Conservation (phyloP, 441 rosid species). For the Adansonia madagascariensis region DNA sequence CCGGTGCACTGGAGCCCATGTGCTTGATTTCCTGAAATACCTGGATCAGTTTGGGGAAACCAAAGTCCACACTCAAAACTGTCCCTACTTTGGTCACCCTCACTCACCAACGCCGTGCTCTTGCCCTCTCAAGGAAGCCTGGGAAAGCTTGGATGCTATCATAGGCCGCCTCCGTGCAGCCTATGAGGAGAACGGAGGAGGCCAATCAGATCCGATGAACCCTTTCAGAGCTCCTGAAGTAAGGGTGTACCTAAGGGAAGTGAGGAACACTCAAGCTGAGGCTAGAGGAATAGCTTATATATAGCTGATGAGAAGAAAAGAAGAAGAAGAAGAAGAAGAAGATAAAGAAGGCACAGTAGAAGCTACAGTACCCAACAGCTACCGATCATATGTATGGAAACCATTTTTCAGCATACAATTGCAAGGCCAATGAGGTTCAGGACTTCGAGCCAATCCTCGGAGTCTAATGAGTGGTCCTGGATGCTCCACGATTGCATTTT, state of each 20-base stretch:
- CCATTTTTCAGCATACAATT: background rate
- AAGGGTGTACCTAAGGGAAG: conserved; percentile 54
- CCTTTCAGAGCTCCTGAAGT: conserved; percentile 65
- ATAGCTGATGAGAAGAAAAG: conserved; percentile 52
- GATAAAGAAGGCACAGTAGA: no score
- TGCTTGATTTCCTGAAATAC: conserved; percentile 57
- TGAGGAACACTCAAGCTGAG: conserved; percentile 55
- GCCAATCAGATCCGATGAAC: conserved; percentile 48
- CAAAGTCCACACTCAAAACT: conserved; percentile 51
- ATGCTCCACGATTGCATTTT: background rate
- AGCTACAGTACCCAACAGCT: no score
- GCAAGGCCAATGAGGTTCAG: background rate
- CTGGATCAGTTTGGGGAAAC: conserved; percentile 56
- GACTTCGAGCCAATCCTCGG: background rate
- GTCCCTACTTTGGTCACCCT: conserved; percentile 54
- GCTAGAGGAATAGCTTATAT: conserved; percentile 46
- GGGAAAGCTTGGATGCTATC: conserved; percentile 65
- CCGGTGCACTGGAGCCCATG: conserved; percentile 60
- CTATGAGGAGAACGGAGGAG: conserved; percentile 62
- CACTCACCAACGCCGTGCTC: conserved; percentile 56
- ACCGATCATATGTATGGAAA: background rate
- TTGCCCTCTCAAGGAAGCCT: conserved; percentile 58
- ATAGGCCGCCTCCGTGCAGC: conserved; percentile 67
- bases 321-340: conserved; percentile 36
- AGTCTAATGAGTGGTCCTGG: background rate